Conservation (phyloP, 352 stramenopile genomes). For the Phytophthora kernoviae region DNA sequence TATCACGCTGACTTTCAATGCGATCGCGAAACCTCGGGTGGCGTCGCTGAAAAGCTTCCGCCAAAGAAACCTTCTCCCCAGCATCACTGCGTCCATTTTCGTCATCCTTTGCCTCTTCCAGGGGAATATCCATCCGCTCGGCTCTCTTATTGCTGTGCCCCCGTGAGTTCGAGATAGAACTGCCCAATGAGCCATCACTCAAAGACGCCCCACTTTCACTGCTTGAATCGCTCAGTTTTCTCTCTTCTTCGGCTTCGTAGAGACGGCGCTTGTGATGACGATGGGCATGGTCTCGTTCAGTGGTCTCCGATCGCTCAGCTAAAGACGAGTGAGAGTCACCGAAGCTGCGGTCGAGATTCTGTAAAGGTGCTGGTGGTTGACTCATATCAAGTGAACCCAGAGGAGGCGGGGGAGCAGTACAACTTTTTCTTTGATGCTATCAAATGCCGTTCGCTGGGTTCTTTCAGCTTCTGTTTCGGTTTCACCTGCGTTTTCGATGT, state of each 20-base stretch:
- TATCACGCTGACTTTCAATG: conserved; percentile 30
- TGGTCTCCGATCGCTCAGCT: background rate
- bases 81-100: conserved; percentile 6
- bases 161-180: conserved; percentile 12
- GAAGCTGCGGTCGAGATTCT: conserved; percentile 4
- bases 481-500: conserved; percentile 1
- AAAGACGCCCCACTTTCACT: conserved; percentile 16
- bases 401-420: conserved; percentile 40
- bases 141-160: conserved; percentile 15
- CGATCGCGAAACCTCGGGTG: conserved; percentile 62
- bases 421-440: conserved; percentile 29
- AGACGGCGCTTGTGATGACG: background rate
- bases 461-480: background rate
- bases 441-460: conserved; percentile 15
- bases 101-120: conserved; percentile 11
- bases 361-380: conserved; percentile 38
- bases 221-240: conserved; percentile 22
- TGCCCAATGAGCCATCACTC: conserved; percentile 6
- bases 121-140: conserved; percentile 21
- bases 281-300: background rate
- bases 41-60: conserved; percentile 62
- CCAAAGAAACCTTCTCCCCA: conserved; percentile 38
- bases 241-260: conserved; percentile 34
- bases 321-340: conserved; percentile 9
- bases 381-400: conserved; percentile 54